A percentile compares a stretch with the other conserved stretches of the same genome.
These are phyloP conservation scores for Bruguiera gymnorhiza DNA, from an alignment of 345 rosid genomes.

Conservation along the genomic window DNA sequence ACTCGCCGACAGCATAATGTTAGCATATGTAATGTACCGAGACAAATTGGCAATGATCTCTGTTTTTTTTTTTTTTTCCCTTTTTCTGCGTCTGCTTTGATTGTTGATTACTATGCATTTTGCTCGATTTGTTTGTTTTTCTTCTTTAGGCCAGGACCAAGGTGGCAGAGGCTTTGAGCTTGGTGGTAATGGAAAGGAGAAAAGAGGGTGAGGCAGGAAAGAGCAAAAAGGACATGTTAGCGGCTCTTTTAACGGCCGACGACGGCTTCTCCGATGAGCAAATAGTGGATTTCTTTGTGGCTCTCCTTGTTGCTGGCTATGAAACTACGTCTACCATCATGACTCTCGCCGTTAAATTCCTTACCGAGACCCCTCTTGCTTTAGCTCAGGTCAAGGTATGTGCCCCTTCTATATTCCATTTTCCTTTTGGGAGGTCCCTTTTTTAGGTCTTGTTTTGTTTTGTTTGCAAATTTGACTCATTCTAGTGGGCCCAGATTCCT, in stretches of 20 bases:
- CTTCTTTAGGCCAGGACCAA: slow-evolving; percentile 72
- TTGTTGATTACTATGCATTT: too few relatives aligned
- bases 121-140: background rate
- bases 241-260: slow-evolving; percentile 62
- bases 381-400: slow-evolving; percentile 82
- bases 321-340: slow-evolving; percentile 93
- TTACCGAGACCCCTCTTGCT: slow-evolving; percentile 89
- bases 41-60: too few relatives aligned
- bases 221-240: slow-evolving; percentile 71
- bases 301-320: slow-evolving; percentile 90
- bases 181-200: slow-evolving; percentile 75
- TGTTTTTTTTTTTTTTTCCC: background rate
- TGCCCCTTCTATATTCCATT: background rate
- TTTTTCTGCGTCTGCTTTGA: background rate
- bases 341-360: slow-evolving; percentile 95
- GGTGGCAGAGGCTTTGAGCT: slow-evolving; percentile 86
- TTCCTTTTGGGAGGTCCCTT: too few relatives aligned
- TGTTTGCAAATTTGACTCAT: background rate
- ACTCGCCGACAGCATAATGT: too few relatives aligned
- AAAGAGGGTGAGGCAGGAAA: slow-evolving; percentile 47
- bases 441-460: too few relatives aligned
- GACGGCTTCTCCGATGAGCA: slow-evolving; percentile 74
- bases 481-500: slow-evolving; percentile 14
- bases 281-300: slow-evolving; percentile 86
- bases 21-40: too few relatives aligned